Percentiles rank a stretch among this genome's conserved stretches.
Evolutionary conservation across 495 filamentous ascomycete genomes (phyloP).

Genomic region (Amniculicola lignicola): DNA sequence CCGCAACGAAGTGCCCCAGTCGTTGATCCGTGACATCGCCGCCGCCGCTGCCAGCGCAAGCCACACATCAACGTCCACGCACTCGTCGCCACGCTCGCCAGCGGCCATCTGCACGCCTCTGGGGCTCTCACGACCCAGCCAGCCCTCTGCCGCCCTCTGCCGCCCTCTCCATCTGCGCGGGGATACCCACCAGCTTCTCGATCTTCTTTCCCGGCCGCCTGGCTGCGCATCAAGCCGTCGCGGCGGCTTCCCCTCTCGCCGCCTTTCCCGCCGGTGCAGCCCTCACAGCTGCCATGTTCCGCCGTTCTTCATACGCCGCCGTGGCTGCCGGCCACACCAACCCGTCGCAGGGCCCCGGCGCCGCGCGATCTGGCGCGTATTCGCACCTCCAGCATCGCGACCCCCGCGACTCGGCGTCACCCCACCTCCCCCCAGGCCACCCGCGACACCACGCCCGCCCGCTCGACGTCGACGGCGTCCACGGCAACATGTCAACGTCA

Average conservation of each 20-base stretch:
- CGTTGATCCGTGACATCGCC: constrained; percentile 21
- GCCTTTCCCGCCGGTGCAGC: background rate
- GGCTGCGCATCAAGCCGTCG: background rate
- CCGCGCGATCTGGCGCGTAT: constrained; percentile 54
- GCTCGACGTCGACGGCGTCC: constrained; percentile 42
- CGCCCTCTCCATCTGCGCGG: background rate
- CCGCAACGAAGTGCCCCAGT: constrained; percentile 15
- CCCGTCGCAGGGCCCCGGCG: constrained; percentile 38
- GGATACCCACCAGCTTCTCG: too few relatives aligned
- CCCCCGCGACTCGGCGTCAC: too few relatives aligned
- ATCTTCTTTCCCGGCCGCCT: background rate
- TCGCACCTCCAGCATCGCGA: constrained; percentile 59
- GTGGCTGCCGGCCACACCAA: constrained; percentile 66
- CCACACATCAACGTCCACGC: background rate
- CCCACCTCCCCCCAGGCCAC: constrained; percentile 17
- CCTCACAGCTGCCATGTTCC: constrained; percentile 26
- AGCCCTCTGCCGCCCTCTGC: too few relatives aligned
- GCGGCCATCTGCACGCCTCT: background rate
- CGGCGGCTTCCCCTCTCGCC: background rate
- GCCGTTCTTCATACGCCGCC: constrained; percentile 71
- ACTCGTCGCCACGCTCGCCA: background rate
- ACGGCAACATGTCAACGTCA: constrained; percentile 42
- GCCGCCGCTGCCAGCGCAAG: constrained; percentile 13
- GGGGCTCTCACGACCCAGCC: background rate
- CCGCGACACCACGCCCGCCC: constrained; percentile 42